phyloP scores from a whole-genome alignment of 768 basidiomycete genomes.

The Amanita jacksonii region DNA sequence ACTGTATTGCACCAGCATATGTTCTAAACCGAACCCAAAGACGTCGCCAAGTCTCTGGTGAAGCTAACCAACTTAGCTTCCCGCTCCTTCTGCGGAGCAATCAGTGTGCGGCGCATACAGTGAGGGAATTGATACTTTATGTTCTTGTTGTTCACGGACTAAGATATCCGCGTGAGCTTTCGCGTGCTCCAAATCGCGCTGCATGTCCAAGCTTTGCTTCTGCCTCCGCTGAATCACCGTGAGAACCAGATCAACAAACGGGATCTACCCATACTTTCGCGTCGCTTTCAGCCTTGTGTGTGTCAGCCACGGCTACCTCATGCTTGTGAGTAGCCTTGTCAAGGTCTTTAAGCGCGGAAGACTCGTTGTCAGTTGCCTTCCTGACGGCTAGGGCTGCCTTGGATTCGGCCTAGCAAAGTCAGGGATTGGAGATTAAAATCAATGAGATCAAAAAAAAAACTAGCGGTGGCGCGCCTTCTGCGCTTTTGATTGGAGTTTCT shows the following conservation, averaged over 20 bases:
- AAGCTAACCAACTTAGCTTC: background rate
- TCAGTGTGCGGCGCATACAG: background rate
- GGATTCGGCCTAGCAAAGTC: constrained; percentile 26
- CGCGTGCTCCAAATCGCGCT: constrained; percentile 1
- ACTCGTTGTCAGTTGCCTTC: constrained; percentile 42
- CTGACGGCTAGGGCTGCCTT: constrained; percentile 31
- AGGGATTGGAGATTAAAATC: background rate
- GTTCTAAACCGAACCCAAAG: too few relatives aligned
- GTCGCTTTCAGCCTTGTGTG: constrained; percentile 33
- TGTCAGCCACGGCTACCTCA: constrained; percentile 34
- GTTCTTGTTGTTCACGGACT: constrained; percentile 5
- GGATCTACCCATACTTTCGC: constrained; percentile 24
- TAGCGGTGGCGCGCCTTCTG: constrained; percentile 31
- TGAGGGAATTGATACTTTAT: background rate
- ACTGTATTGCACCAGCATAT: too few relatives aligned
- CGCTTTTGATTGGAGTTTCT: constrained; percentile 44
- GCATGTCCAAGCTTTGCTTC: background rate
- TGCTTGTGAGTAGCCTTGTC: constrained; percentile 46
- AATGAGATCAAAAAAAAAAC: background rate
- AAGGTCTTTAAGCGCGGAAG: constrained; percentile 37
- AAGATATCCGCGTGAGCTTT: constrained; percentile 1
- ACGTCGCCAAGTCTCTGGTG: background rate
- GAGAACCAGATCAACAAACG: background rate
- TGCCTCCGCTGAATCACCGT: background rate
- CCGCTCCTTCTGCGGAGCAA: background rate